Base-by-base conservation (phyloP, 2,329 filamentous ascomycete genomes). In the Paraphoma sp. region DNA sequence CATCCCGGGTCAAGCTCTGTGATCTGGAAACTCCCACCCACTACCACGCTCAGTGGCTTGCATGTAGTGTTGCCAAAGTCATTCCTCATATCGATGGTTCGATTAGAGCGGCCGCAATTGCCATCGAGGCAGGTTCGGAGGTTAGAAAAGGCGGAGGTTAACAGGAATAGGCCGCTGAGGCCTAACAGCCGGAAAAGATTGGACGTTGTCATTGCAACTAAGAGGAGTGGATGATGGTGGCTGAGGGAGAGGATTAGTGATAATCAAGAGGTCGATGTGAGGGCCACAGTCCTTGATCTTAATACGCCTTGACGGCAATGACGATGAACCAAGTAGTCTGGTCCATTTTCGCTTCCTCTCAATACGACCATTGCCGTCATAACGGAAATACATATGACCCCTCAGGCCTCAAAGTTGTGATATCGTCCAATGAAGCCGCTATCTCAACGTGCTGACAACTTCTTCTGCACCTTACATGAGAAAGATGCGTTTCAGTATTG, bases 1-100 rank as follows among this genome's bases (percentile, higher is more conserved):
- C 70, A 73, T 18, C 69, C 69, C 3, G 45, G 47, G 53, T 73
- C 70, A 16, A 73, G 41, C 11, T 58, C 59, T 11, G 60, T 60
- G 2, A 73, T 53, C 51, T 71, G 67, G 43, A 71, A 71, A 30
- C 64, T 64, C n/a, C 62, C 46, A 14, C 51, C 54, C 3, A 7
- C 33, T 4, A 44, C 54, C n/a, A 69, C 45, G 8, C 60, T 48
- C 1, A 69, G 38, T 1, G 56, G 57, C 9, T 60, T 65, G 38
- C 62, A 64, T 11, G 45, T 51, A 5, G 44, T 46, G 23, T 46
- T 46, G 23, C 44, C 9, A 28, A 30, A 30, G 5, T 30, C 14
- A 9, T 30, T 17, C 12, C 23, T 33, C 28, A 47, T 47, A 29
- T 47, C 45, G 6, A 47, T 47, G 9, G 45, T 47, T 14, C 17